Evolutionary conservation across 2,329 filamentous ascomycete genomes (phyloP), one percentile per base, ranked within the genome.

Genomic region (Fusarium anthophilum): DNA sequence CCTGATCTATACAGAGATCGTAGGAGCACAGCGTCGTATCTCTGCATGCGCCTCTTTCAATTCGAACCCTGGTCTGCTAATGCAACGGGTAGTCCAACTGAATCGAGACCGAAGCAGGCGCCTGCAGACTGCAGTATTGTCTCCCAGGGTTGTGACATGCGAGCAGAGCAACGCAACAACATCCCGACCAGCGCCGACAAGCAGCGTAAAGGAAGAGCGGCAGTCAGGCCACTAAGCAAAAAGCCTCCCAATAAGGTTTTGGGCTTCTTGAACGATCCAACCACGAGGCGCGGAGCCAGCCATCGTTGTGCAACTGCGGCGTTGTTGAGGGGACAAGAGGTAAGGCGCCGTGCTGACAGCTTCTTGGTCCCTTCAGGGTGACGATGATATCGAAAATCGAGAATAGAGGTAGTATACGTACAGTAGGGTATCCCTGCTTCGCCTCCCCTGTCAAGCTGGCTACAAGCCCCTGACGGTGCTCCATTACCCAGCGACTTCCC

Each of bases 61-160:
- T 22, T 65, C 59, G 54, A 32, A 63, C 48, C 65, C 39, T 55
- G 54, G 71, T 56, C 55, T 58, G 55, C 56, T 45, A 39, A 66
- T 75, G 72, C 67, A 63, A 59, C 57, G 57, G 63, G 60, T 57
- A 61, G 63, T 73, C 66, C 50, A 77, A 68, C 65, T 70, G 71
- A 63, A 74, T 74, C 72, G 75, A 77, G 73, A 72, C 60, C 54
- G 45, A 50, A 63, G 35, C 57, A 48, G 66, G 63, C 66, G 57
- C 53, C 72, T 72, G 71, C 69, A 63, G 48, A 54, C 71, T 72
- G 66, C 66, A 64, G 28, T 57, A 54, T 63, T 66, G 63, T 63
- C 71, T 54, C 47, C 35, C 48, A 26, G 68, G 53, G 59, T 64
- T 38, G 59, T 57, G 47, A 59, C 56, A 69, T 53, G 45, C 51